Evolutionary conservation across 2,329 filamentous ascomycete species (phyloP), one percentile per base, ranked within the genome.

Genomic region (Delphinella strobiligena): DNA sequence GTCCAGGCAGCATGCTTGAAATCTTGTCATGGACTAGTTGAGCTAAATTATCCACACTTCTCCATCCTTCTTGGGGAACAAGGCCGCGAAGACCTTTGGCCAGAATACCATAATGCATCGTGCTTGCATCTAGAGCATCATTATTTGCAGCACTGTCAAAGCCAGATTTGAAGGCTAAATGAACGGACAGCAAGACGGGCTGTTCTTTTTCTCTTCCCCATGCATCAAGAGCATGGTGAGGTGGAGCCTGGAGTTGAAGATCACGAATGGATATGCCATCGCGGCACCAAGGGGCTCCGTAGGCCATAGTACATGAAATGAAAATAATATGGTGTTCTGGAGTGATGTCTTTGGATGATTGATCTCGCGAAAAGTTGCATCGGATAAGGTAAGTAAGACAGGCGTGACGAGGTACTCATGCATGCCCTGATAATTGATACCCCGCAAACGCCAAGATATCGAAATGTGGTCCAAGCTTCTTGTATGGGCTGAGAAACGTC

Each of bases 71-170:
- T 4, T 29, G 19, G 2, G 42, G 37, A 16, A 34, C 34, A 4
- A 43, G 12, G 7, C 41, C 38, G 11, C 55, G 48, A 11, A 87
- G 66, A 0, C 67, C 66, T 60, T 86, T 85, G 61, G 75, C 78
- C 11, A 87, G 66, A 8, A 64, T 68, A 2, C 82, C 82, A 52
- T 88, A 88, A 61, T 88, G 80, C 17, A 86, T 74, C 2, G 82
- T 87, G 53, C 81, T 81, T n/a, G 60, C 58, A 34, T 75, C 71
- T 24, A 88, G 69, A 7, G 62, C 61, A 60, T 88, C 82, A 4
- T 59, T 58, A 1, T 65, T 51, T 0, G 77, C 75, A 1, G 79
- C 74, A 0, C 69, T 64, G 35, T 61, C 62, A 52, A 86, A 85
- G 9, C 43, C 45, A 0, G 68, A 57, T 11, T 60, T 56, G 44